phyloP scores from a whole-genome alignment of 106 monocot genomes.

The Dendrobium nobile region DNA sequence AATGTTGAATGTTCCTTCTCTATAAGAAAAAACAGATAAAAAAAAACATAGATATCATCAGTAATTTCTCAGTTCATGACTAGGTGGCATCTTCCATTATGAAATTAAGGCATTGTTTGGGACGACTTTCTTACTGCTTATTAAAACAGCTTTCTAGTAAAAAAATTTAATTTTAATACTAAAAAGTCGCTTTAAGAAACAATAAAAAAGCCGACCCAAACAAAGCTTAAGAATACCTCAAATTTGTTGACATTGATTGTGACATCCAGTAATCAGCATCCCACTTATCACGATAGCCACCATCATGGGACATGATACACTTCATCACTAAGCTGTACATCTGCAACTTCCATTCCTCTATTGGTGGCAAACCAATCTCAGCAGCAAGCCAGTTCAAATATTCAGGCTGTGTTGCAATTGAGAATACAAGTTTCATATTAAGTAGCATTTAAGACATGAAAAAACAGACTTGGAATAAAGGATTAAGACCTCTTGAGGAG shows the following conservation, averaged over 20 bases:
- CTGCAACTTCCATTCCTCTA: slow-evolving; percentile 25
- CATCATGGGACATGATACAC: neutral
- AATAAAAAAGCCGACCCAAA: no score
- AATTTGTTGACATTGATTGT: neutral
- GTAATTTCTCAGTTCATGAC: no score
- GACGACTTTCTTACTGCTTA: no score
- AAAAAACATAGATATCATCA: no score
- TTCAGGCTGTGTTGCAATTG: neutral
- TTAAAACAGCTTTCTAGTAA: no score
- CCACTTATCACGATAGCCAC: slow-evolving; percentile 11
- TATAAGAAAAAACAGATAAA: no score
- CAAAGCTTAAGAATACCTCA: no score
- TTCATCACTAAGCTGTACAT: slow-evolving; percentile 8
- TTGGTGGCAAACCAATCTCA: slow-evolving; percentile 16
- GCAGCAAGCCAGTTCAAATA: slow-evolving; percentile 28
- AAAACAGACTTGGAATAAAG: neutral
- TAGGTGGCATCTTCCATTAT: no score
- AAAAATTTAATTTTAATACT: no score
- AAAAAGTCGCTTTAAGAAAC: no score
- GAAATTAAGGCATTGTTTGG: no score
- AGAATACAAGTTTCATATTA: neutral
- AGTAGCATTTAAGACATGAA: neutral
- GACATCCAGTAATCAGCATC: slow-evolving; percentile 9
- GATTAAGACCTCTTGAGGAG: neutral
- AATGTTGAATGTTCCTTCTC: no score